Percentiles rank a stretch among this genome's conserved stretches.
phyloP scores from a whole-genome alignment of 1,284 basidiomycete species.

The Ceratorhiza oryzae-sativae region DNA sequence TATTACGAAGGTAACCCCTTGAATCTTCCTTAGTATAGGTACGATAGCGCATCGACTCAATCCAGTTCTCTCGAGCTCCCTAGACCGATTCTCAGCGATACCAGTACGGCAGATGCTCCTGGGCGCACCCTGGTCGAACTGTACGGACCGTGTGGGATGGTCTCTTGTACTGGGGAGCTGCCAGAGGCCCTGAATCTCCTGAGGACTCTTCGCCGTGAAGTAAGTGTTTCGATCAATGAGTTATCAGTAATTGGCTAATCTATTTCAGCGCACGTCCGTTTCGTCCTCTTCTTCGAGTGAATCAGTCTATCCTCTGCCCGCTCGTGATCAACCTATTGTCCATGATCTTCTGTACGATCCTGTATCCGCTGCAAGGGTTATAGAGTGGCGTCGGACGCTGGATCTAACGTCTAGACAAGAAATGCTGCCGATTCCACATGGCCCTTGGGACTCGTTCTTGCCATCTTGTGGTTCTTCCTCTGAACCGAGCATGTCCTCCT shows the following conservation, averaged over 20 bases:
- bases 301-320: not conserved
- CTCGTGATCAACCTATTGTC: not conserved
- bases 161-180: not conserved
- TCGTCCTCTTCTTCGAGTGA: slow-evolving; percentile 5
- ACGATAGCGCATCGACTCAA: not conserved
- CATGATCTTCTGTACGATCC: not conserved
- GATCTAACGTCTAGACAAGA: not conserved
- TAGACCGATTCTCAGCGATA: not conserved
- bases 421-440: too few relatives aligned
- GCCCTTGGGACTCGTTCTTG: slow-evolving; percentile 15
- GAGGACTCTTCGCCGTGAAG: not conserved
- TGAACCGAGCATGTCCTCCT: not conserved
- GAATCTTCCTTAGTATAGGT: not conserved
- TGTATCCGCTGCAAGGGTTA: not conserved
- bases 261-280: not conserved
- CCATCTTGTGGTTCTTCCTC: slow-evolving; percentile 1
- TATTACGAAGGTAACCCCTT: not conserved
- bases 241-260: not conserved
- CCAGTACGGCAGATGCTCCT: not conserved
- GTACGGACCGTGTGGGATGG: not conserved
- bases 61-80: not conserved
- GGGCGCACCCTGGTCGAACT: not conserved
- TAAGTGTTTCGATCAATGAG: not conserved
- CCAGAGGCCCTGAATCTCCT: not conserved
- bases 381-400: slow-evolving; percentile 11